Evolutionary conservation across 225 moss, liverwort and hornwort genomes (phyloP).

Genomic region (Thuidium tamariscinum): DNA sequence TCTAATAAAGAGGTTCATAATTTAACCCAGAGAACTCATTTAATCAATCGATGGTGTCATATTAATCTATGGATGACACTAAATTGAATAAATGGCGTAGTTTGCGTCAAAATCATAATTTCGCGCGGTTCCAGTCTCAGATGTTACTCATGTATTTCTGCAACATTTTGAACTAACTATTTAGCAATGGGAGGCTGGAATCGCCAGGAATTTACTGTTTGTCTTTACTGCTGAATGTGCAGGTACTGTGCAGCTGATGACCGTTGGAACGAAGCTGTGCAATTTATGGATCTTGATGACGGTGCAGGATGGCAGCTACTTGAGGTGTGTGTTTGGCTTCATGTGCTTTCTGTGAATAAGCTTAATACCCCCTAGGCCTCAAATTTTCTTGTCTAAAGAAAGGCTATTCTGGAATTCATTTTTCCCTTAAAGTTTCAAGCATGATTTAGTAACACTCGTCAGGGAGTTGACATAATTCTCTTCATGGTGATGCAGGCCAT

Average conservation of each 20-base stretch:
- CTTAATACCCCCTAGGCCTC: too few species aligned
- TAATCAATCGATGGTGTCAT: not conserved
- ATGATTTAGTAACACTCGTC: not conserved
- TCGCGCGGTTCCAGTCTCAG: not conserved
- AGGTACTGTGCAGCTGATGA: slow-evolving; percentile 90
- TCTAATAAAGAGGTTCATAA: not conserved
- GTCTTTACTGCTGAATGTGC: not conserved
- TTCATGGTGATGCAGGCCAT: slow-evolving; percentile 48
- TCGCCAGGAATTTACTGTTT: not conserved
- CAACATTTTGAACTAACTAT: not conserved
- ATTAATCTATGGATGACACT: not conserved
- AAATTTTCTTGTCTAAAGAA: not conserved
- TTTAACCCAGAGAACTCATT: not conserved
- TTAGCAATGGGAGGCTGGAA: not conserved
- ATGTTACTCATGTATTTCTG: not conserved
- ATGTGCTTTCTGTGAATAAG: not conserved
- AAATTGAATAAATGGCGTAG: not conserved
- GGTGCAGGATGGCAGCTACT: slow-evolving; percentile 99
- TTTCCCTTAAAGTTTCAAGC: not conserved
- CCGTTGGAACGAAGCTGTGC: slow-evolving; percentile 69
- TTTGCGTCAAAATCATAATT: not conserved
- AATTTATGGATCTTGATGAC: slow-evolving; percentile 83
- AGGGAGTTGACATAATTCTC: not conserved
- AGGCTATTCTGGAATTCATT: not conserved
- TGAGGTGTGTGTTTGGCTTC: slow-evolving; percentile 19